Percentiles rank a stretch among this genome's conserved stretches.
Evolutionary conservation across 352 stramenopile genomes (phyloP).

Genomic region (Globisporangium takayamanum): DNA sequence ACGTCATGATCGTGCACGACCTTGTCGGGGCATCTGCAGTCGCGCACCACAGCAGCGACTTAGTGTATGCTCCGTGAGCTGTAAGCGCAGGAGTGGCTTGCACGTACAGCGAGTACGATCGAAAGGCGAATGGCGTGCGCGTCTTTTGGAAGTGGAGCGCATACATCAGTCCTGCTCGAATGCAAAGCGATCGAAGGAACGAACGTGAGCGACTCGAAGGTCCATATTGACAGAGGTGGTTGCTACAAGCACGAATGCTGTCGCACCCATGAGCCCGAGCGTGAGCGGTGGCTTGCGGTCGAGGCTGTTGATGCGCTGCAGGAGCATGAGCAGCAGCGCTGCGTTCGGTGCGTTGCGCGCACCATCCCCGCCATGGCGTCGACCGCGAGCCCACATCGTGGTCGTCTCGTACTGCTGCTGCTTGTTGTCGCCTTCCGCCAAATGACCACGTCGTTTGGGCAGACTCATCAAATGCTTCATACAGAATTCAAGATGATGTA

Average conservation of each 20-base stretch:
- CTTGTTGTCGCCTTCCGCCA: background rate
- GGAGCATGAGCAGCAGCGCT: slow-evolving; percentile 28
- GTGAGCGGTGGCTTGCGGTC: slow-evolving; percentile 60
- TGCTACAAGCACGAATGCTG: background rate
- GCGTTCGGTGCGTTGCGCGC: slow-evolving; percentile 12
- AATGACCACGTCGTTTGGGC: background rate
- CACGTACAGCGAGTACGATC: slow-evolving; percentile 42
- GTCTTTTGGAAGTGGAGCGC: slow-evolving; percentile 48
- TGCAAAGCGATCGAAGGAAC: too few species aligned
- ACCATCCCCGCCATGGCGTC: background rate
- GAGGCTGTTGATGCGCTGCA: slow-evolving; percentile 43
- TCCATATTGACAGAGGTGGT: background rate
- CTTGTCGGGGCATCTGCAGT: slow-evolving; percentile 59
- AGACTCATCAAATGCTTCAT: background rate
- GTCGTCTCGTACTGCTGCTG: background rate
- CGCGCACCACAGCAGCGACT: background rate
- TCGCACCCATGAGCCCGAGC: slow-evolving; percentile 33
- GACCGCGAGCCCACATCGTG: slow-evolving; percentile 4
- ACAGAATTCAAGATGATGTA: background rate
- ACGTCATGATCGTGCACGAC: slow-evolving; percentile 34
- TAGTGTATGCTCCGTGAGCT: background rate
- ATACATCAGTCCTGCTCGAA: slow-evolving; percentile 37
- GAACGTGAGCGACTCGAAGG: background rate
- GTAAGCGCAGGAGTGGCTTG: background rate
- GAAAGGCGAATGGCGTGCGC: slow-evolving; percentile 25